Percentiles rank a stretch among this genome's conserved stretches.
These are phyloP conservation scores for Blepharisma undulans DNA, from an alignment of 169 alveolate species.

Conservation along the genomic window DNA sequence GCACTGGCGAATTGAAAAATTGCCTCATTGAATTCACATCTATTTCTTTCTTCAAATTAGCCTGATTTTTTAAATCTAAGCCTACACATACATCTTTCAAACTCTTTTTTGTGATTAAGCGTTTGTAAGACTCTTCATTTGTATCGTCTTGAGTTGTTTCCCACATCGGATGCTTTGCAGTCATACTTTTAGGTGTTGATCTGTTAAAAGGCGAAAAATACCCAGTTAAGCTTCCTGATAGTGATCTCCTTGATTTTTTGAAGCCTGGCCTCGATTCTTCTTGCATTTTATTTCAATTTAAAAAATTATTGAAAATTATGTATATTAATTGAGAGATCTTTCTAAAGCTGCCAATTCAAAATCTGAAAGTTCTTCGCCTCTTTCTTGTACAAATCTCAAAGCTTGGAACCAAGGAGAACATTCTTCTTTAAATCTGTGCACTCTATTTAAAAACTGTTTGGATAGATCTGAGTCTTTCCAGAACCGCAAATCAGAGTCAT, in stretches of 20 bases:
- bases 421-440: constrained; percentile 25
- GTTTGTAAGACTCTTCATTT: neutral
- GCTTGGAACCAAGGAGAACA: constrained; percentile 32
- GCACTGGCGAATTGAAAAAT: neutral
- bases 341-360: neutral
- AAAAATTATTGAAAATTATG: neutral
- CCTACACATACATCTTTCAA: neutral
- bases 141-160: neutral
- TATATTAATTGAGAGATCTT: neutral
- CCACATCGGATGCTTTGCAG: neutral
- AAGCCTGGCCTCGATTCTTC: neutral
- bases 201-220: neutral
- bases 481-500: neutral
- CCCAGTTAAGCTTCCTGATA: neutral
- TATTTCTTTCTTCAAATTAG: neutral
- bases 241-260: neutral
- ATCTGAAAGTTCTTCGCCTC: neutral
- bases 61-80: neutral
- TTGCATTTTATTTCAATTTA: neutral
- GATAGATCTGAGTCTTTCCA: constrained; percentile 17
- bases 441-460: neutral
- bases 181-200: neutral
- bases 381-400: neutral
- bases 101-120: neutral
- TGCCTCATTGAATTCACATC: neutral